Base-by-base conservation (phyloP, 2,329 filamentous ascomycete genomes). In the Ophiostoma perfectum region DNA sequence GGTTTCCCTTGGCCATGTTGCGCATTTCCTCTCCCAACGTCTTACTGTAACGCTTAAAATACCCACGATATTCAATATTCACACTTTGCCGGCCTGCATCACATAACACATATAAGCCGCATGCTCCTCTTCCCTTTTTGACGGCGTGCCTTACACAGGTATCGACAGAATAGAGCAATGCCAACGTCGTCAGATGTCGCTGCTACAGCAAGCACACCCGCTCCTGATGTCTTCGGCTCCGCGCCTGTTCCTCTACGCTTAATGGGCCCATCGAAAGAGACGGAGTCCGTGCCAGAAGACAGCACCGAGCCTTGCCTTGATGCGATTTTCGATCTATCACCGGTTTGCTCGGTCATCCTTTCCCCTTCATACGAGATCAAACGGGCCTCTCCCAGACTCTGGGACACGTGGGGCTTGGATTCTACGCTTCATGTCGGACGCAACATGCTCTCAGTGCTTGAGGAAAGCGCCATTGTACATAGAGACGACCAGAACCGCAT, bases 291-390 rank as follows among this genome's bases (percentile, higher is more conserved):
- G 55, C 11, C 27, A 14, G 27, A 39, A 8, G 41, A 68, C 41
- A 38, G 14, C 27, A 18, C 41, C 9, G 63, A 62, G 12, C 47
- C 70, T 9, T 70, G 75, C 64, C 52, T 75, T n/a, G 70, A 70
- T 68, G 71, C 73, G 47, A 66, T 77, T 45, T 73, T 77, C 66
- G 74, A 76, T 66, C 70, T 74, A 27, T 74, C 74, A 0, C 77
- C 77, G 5, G 72, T 77, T 16, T 74, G 77, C 2, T 72, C 74
- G 4, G 72, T 77, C 47, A 64, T 77, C 64, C 71, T 79, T 3
- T 75, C 76, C 8, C 75, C 76, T 1, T 67, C 73, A 8, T 74
- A 75, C 67, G 72, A 72, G 67, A 76, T 79, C 66, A 72, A 72
- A 44, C 74, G 72, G 3, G 76, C 72, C 36, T 78, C 77, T 5